phyloP scores from a whole-genome alignment of 73 alveolate species.

The Symbiodinium pilosum region DNA sequence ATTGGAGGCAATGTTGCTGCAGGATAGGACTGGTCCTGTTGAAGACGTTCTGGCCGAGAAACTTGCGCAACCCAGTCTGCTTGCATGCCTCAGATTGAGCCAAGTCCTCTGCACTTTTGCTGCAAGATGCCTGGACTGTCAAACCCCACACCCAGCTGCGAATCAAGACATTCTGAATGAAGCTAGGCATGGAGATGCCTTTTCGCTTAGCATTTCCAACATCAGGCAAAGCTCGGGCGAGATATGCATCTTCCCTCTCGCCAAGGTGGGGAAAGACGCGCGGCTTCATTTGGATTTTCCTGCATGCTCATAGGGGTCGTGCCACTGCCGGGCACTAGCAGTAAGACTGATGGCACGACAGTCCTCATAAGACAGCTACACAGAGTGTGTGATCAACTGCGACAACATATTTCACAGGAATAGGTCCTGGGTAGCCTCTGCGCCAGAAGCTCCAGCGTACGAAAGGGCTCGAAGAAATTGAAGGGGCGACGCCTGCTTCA shows the following conservation, averaged over 20 bases:
- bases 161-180: no score
- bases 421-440: neutral
- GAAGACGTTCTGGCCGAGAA: neutral
- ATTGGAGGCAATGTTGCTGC: neutral
- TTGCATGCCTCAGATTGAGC: neutral
- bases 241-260: neutral
- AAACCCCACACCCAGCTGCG: no score
- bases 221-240: conserved; percentile 6
- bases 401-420: no score
- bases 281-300: neutral
- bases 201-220: no score
- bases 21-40: neutral
- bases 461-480: neutral
- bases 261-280: neutral
- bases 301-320: no score
- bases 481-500: neutral
- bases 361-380: no score
- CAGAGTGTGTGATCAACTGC: no score
- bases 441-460: neutral
- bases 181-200: no score
- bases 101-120: no score
- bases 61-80: conserved; percentile 1
- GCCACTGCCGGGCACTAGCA: no score
- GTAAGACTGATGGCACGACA: neutral
- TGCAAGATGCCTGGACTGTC: no score